Evolutionary conservation across 2,329 filamentous ascomycete genomes (phyloP).

Genomic region (Penicillium sp.): DNA sequence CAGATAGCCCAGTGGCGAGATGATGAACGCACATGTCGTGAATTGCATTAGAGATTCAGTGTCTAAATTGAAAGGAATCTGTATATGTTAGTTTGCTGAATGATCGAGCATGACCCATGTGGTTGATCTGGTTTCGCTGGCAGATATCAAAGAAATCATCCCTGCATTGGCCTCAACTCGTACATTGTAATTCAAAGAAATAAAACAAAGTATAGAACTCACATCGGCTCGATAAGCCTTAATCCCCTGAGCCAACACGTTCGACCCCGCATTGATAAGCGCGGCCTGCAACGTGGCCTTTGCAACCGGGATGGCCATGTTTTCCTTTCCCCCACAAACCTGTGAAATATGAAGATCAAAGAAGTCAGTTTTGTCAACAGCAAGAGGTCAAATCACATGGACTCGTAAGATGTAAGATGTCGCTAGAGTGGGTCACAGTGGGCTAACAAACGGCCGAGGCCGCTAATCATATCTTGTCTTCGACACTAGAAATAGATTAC

Average conservation of each 20-base stretch:
- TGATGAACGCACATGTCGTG: constrained; percentile 53
- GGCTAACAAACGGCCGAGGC: too few species aligned
- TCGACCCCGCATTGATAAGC: constrained; percentile 53
- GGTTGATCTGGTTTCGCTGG: background rate
- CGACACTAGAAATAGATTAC: too few species aligned
- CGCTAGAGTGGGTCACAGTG: too few species aligned
- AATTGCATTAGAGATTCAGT: constrained; percentile 53
- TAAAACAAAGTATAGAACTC: background rate
- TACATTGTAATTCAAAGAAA: background rate
- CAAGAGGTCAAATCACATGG: background rate
- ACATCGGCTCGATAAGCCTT: constrained; percentile 50
- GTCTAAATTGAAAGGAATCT: constrained; percentile 50
- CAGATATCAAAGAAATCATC: background rate
- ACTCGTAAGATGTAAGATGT: too few species aligned
- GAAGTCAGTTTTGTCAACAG: background rate
- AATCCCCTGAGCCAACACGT: constrained; percentile 56
- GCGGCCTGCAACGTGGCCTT: constrained; percentile 55
- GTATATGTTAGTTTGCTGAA: background rate
- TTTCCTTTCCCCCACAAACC: background rate
- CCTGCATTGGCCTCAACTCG: background rate
- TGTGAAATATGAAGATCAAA: background rate
- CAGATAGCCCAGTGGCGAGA: constrained; percentile 57
- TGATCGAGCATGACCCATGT: background rate
- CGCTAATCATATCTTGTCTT: too few species aligned
- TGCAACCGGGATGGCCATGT: constrained; percentile 45